Evolutionary conservation across 2,329 filamentous ascomycete genomes (phyloP).

Genomic region (Cladorrhinum sp.): DNA sequence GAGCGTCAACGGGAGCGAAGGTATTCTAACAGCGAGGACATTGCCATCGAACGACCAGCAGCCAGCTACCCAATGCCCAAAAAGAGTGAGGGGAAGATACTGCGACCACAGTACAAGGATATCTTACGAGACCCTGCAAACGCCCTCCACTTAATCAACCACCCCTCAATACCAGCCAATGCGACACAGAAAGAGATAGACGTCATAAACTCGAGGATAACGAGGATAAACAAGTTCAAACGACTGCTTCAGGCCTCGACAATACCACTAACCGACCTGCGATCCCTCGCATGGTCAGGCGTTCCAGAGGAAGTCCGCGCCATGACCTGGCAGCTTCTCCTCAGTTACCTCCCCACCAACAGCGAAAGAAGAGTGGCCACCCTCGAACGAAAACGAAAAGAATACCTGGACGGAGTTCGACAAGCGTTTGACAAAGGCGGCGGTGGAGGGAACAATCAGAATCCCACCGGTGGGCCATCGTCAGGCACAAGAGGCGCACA

Average conservation of each 20-base stretch:
- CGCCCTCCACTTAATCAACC: slow-evolving; percentile 88
- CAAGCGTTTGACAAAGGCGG: slow-evolving; percentile 64
- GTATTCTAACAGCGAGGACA: slow-evolving; percentile 85
- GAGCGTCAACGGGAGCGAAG: slow-evolving; percentile 47
- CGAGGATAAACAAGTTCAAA: slow-evolving; percentile 98
- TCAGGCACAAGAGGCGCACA: slow-evolving; percentile 10
- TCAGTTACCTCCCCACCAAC: slow-evolving; percentile 95
- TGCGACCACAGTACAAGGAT: slow-evolving; percentile 96
- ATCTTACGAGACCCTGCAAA: slow-evolving; percentile 88
- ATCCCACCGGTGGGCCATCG: slow-evolving; percentile 10
- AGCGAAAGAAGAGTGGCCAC: slow-evolving; percentile 88
- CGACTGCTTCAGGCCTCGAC: slow-evolving; percentile 88
- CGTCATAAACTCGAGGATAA: slow-evolving; percentile 80
- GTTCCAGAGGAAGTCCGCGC: slow-evolving; percentile 92
- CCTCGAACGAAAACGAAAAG: slow-evolving; percentile 89
- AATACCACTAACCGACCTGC: slow-evolving; percentile 78
- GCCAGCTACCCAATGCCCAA: slow-evolving; percentile 83
- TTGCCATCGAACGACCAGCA: slow-evolving; percentile 82
- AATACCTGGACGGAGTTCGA: slow-evolving; percentile 89
- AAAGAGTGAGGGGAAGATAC: slow-evolving; percentile 89
- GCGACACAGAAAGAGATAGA: slow-evolving; percentile 82
- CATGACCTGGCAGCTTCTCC: slow-evolving; percentile 97
- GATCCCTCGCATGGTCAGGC: slow-evolving; percentile 88
- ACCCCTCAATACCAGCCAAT: slow-evolving; percentile 69
- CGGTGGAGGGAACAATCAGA: slow-evolving; percentile 20